Conservation (phyloP, 202 grass and related monocot species). For the Zizania palustris region DNA sequence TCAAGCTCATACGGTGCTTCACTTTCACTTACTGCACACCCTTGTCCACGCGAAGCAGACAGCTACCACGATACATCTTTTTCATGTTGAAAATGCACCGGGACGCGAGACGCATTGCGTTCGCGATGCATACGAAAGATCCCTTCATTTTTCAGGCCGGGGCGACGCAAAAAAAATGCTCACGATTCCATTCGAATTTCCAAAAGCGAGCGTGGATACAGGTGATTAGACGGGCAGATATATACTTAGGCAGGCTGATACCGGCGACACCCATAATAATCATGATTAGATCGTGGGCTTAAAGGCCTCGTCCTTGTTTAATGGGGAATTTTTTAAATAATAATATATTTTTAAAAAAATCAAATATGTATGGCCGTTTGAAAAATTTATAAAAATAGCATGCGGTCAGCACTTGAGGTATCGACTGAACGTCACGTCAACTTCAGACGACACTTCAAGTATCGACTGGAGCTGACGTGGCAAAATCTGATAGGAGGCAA, state of each 20-base stretch:
- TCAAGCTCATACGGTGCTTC: not conserved
- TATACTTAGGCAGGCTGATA: not conserved
- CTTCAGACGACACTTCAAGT: no score
- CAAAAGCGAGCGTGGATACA: constrained; percentile 19
- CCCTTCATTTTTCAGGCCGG: no score
- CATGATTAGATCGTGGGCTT: constrained; percentile 44
- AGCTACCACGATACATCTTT: not conserved
- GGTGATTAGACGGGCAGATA: constrained; percentile 24
- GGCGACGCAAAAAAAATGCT: not conserved
- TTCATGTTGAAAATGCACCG: not conserved
- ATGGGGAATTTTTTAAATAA: no score
- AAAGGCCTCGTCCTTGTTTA: constrained; percentile 49
- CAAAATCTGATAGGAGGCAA: no score
- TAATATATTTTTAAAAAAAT: no score
- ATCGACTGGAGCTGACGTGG: no score
- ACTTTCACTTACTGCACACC: not conserved
- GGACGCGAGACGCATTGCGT: not conserved
- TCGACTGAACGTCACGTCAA: no score
- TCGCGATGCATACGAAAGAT: no score
- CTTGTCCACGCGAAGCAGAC: not conserved
- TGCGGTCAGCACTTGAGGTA: no score
- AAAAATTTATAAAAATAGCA: no score
- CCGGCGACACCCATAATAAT: constrained; percentile 26
- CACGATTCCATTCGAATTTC: constrained; percentile 36
- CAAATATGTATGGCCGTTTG: no score